These are phyloP conservation scores for Leonotis leonurus DNA, from an alignment of 257 asterid species.

Conservation along the genomic window DNA sequence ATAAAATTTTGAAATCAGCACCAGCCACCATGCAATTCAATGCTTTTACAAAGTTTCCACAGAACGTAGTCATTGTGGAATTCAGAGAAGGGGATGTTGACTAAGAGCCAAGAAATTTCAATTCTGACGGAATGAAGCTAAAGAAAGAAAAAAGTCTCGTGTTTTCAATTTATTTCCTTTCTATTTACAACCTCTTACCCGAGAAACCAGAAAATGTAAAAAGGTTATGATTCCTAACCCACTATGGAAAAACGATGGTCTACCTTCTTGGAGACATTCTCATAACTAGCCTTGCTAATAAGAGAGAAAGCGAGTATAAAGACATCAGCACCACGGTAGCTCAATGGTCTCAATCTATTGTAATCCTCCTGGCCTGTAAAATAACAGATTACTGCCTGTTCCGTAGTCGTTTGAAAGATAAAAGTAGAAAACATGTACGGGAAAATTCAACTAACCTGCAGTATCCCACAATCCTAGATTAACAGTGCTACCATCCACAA, in stretches of 20 bases:
- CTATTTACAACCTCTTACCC: background rate
- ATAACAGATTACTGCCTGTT: background rate
- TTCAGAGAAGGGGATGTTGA: background rate
- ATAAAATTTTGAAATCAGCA: background rate
- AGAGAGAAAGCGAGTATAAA: constrained; percentile 82
- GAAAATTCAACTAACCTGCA: constrained; percentile 43
- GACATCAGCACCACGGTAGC: constrained; percentile 84
- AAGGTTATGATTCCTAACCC: background rate
- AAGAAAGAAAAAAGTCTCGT: background rate
- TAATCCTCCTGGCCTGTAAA: constrained; percentile 71
- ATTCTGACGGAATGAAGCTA: background rate
- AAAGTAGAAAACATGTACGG: background rate
- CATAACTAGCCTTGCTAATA: constrained; percentile 80
- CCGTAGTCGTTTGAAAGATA: constrained; percentile 7
- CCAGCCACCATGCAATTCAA: background rate
- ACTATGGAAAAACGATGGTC: background rate
- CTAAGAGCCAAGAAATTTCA: background rate
- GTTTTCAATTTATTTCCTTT: background rate
- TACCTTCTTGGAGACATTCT: constrained; percentile 61
- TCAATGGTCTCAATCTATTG: constrained; percentile 68
- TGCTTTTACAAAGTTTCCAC: background rate
- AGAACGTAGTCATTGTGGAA: no score
- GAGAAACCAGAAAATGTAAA: background rate
- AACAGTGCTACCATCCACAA: constrained; percentile 72
- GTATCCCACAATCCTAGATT: constrained; percentile 80